phyloP scores from a whole-genome alignment of 2,329 filamentous ascomycete species.

The Colletotrichum incanum region DNA sequence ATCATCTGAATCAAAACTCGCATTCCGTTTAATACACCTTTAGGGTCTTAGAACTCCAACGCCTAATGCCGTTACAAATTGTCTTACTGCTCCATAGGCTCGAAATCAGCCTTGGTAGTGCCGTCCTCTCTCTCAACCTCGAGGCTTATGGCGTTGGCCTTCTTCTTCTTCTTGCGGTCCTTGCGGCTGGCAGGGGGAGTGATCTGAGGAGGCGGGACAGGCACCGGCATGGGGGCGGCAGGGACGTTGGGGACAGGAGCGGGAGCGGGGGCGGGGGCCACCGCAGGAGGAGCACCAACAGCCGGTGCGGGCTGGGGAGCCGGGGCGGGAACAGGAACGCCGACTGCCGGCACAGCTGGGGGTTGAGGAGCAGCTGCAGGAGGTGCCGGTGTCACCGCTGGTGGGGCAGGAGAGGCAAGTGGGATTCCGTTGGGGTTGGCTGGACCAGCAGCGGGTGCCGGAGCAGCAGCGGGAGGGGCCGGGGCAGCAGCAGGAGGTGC shows the following conservation, averaged over 20 bases:
- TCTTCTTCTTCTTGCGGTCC: slow-evolving; percentile 31
- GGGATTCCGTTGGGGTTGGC: slow-evolving; percentile 2
- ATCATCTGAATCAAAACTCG: not conserved
- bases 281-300: slow-evolving; percentile 1
- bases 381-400: not conserved
- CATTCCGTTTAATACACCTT: not conserved
- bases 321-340: not conserved
- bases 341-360: slow-evolving; percentile 7
- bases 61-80: slow-evolving; percentile 5
- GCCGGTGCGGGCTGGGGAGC: slow-evolving; percentile 5
- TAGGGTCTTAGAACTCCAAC: slow-evolving; percentile 34
- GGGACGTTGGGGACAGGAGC: slow-evolving; percentile 23
- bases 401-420: slow-evolving; percentile 5
- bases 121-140: not conserved
- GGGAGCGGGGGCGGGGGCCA: not conserved
- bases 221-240: slow-evolving; percentile 2
- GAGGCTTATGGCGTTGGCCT: not conserved
- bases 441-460: slow-evolving; percentile 1
- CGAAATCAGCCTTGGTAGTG: not conserved
- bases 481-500: not conserved
- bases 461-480: not conserved
- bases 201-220: slow-evolving; percentile 29
- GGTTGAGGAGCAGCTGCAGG: slow-evolving; percentile 7
- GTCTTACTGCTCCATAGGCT: slow-evolving; percentile 6
- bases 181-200: slow-evolving; percentile 14